These are phyloP conservation scores for Hirschfeldia incana DNA, from an alignment of 345 rosid genomes.

Conservation along the genomic window DNA sequence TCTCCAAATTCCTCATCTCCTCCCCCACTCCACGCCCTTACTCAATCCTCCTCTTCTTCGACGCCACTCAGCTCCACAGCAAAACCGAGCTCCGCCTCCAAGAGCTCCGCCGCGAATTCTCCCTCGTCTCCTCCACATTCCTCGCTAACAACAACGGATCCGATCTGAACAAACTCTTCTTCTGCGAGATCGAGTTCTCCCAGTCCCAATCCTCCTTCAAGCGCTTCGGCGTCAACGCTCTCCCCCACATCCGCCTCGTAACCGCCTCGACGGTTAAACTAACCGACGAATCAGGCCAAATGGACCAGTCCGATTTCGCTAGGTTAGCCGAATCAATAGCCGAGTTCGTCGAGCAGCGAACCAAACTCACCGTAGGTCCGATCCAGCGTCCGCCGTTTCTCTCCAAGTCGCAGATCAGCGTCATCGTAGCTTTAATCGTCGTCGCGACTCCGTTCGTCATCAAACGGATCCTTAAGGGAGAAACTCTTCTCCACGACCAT, in stretches of 20 bases:
- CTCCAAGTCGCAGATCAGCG: conserved; percentile 47
- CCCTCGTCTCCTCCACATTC: conserved; percentile 69
- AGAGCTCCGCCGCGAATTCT: conserved; percentile 68
- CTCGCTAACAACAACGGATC: conserved; percentile 61
- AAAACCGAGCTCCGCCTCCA: conserved; percentile 74
- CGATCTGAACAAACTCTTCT: conserved; percentile 61
- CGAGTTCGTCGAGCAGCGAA: conserved; percentile 60
- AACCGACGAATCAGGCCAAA: conserved; percentile 64
- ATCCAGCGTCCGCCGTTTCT: conserved; percentile 68
- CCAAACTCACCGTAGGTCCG: conserved; percentile 67
- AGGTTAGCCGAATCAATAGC: conserved; percentile 85
- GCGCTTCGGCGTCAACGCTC: conserved; percentile 76
- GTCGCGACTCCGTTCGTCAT: conserved; percentile 52
- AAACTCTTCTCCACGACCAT: conserved; percentile 63
- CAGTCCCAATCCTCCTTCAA: conserved; percentile 64
- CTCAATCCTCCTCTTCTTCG: conserved; percentile 82
- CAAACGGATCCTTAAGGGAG: conserved; percentile 52
- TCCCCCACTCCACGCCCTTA: conserved; percentile 69
- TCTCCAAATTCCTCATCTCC: conserved; percentile 77
- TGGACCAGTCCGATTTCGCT: conserved; percentile 74
- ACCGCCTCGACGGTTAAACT: conserved; percentile 50
- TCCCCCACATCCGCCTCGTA: conserved; percentile 90
- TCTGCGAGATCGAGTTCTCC: conserved; percentile 78
- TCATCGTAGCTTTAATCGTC: conserved; percentile 39
- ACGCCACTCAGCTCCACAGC: conserved; percentile 61